Base-by-base conservation (phyloP, 2,329 filamentous ascomycete genomes). In the Talaromyces sp. region DNA sequence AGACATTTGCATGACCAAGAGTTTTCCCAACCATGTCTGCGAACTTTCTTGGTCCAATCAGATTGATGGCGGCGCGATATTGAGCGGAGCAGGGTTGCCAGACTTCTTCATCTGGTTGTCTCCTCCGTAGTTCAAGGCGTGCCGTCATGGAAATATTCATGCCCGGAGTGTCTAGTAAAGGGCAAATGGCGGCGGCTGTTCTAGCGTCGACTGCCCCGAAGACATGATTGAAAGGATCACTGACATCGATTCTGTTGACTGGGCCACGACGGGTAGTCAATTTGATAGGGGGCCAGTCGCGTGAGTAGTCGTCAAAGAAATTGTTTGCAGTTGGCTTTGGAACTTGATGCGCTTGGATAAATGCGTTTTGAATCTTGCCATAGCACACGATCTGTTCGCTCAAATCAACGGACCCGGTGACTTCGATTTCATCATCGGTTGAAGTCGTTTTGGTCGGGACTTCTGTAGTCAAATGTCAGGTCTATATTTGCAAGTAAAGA, bases 301-400 rank as follows among this genome's bases (percentile, higher is more conserved):
- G 69, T 24, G 50, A 75, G 75, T 62, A 85, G 78, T 50, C 85
- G 80, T 72, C 72, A 69, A 86, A 87, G 10, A 90, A 80, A 22
- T 84, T 80, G 65, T 86, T 82, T 27, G 84, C 82, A 35, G 84
- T 84, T 1, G 89, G 87, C 70, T 88, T 92, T 0, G 92, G 92
- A 1, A 94, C 86, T 41, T 82, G 79, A 70, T 87, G 84, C 67
- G 89, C 90, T 68, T 88, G 87, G 48, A 95, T 81, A 62, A 81
- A 85, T 2, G 88, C 85, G 19, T 83, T 84, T 63, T 92, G 88
- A 22, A 96, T 78, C 78, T 90, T 90, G 48, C 92, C 92, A 72
- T 91, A 93, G 77, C 92, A 96, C 3, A 96, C 89, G 72, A 92
- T 87, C 72, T 91, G 86, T 22, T 88, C 84, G 56, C 82, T 84